These are phyloP conservation scores for Aspergillus arachidicola DNA, from an alignment of 2,329 filamentous ascomycete species.

Conservation along the genomic window DNA sequence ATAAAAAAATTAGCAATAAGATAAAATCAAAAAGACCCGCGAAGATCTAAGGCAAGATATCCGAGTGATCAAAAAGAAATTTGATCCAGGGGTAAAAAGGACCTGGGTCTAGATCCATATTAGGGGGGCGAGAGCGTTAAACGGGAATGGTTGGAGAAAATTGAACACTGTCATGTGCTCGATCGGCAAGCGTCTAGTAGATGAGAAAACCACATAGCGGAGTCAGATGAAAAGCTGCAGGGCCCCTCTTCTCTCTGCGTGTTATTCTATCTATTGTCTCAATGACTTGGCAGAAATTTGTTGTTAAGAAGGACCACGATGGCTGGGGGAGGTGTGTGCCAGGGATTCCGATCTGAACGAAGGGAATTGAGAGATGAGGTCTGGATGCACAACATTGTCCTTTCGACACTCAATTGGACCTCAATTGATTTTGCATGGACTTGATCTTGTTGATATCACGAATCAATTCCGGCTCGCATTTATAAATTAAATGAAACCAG, in stretches of 20 bases:
- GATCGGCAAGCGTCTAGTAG: slow-evolving; percentile 18
- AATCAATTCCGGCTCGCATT: neutral
- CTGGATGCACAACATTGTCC: neutral
- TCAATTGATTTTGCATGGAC: neutral
- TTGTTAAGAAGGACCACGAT: slow-evolving; percentile 1
- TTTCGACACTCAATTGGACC: neutral
- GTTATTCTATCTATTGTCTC: slow-evolving; percentile 1
- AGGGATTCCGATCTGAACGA: neutral
- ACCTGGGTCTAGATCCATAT: slow-evolving; percentile 15
- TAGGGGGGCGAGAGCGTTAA: slow-evolving; percentile 8
- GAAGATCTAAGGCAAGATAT: slow-evolving; percentile 9
- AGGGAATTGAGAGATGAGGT: neutral
- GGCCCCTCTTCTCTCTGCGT: slow-evolving; percentile 14
- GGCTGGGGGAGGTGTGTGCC: neutral
- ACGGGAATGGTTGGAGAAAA: slow-evolving; percentile 19
- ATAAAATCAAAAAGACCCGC: neutral
- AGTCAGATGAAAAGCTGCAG: slow-evolving; percentile 13
- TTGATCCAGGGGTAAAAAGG: slow-evolving; percentile 15
- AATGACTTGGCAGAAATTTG: slow-evolving; percentile 10
- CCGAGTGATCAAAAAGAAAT: slow-evolving; percentile 14
- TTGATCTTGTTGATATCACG: neutral
- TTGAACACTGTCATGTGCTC: slow-evolving; percentile 23
- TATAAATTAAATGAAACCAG: neutral
- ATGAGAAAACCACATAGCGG: slow-evolving; percentile 8
- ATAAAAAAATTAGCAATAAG: neutral